A percentile compares a stretch with the other conserved stretches of the same genome.
phyloP scores from a whole-genome alignment of 164 flowering plant genomes.

The Platanus orientalis region DNA sequence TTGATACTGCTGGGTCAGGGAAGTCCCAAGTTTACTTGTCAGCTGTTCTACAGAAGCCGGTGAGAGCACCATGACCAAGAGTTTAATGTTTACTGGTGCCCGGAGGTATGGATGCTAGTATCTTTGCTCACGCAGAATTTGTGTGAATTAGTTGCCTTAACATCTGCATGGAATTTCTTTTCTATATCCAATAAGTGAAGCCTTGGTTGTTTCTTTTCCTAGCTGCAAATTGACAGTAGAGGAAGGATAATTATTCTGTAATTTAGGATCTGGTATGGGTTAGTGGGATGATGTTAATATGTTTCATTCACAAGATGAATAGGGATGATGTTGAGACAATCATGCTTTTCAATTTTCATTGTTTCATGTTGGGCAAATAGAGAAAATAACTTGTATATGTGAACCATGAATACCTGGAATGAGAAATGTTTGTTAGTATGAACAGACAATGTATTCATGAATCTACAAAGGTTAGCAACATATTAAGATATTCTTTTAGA shows the following conservation, averaged over 20 bases:
- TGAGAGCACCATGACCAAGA: slow-evolving; percentile 39
- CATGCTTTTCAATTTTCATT: too few relatives aligned
- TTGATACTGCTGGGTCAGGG: slow-evolving; percentile 43
- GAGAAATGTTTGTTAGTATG: too few relatives aligned
- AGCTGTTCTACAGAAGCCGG: slow-evolving; percentile 91
- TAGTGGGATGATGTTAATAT: neutral
- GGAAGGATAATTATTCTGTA: slow-evolving; percentile 11
- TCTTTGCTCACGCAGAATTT: slow-evolving; percentile 15
- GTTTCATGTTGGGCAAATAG: too few relatives aligned
- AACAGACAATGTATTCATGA: too few relatives aligned
- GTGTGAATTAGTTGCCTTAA: slow-evolving; percentile 21
- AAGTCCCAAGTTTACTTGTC: slow-evolving; percentile 77
- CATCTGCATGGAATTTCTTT: slow-evolving; percentile 22
- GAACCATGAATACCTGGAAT: too few relatives aligned
- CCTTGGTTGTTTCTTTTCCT: slow-evolving; percentile 17
- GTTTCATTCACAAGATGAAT: neutral
- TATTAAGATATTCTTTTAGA: too few relatives aligned
- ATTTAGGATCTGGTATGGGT: neutral
- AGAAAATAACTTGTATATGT: too few relatives aligned
- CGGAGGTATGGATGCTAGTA: slow-evolving; percentile 19
- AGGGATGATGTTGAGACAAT: neutral
- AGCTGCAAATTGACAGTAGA: slow-evolving; percentile 22
- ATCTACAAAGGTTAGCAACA: too few relatives aligned
- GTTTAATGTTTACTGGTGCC: neutral
- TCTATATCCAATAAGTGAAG: slow-evolving; percentile 27